phyloP scores from a whole-genome alignment of 139 green algal species.

The Chlorella sorokiniana region DNA sequence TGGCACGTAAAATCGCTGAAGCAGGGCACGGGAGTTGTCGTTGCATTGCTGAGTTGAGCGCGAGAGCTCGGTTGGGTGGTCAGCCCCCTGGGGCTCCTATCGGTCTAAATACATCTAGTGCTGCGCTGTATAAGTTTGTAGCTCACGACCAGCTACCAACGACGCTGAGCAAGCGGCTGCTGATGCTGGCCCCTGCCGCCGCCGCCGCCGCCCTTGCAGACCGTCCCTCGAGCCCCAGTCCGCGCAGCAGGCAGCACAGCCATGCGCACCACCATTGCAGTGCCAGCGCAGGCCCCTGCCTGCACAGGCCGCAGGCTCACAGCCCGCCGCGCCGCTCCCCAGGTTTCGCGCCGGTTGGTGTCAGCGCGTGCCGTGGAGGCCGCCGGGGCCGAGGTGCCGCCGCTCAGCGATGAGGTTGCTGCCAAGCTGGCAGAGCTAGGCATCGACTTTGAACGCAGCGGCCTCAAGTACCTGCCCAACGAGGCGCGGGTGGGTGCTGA shows the following conservation, averaged over 20 bases:
- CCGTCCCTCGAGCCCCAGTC: background rate
- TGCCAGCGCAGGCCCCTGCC: background rate
- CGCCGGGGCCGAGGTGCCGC: background rate
- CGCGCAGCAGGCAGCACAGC: background rate
- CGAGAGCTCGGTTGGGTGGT: too few relatives aligned
- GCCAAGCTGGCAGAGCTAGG: slow-evolving; percentile 36
- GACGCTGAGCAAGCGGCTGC: too few relatives aligned
- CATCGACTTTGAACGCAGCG: slow-evolving; percentile 49
- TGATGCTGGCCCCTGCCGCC: background rate
- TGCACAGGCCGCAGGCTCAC: background rate
- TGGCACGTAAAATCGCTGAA: too few relatives aligned
- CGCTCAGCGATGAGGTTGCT: slow-evolving; percentile 37
- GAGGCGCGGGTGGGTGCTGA: slow-evolving; percentile 49
- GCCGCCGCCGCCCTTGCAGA: background rate
- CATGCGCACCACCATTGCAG: background rate
- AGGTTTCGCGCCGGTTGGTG: background rate
- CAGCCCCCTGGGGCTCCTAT: too few relatives aligned
- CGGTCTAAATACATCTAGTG: too few relatives aligned
- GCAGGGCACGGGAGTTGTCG: too few relatives aligned
- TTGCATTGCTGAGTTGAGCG: too few relatives aligned
- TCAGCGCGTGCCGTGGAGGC: background rate
- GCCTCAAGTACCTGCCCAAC: slow-evolving; percentile 69
- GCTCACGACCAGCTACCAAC: too few relatives aligned
- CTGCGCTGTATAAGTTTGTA: too few relatives aligned
- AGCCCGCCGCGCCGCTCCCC: background rate